Percentiles rank a stretch among this genome's conserved stretches.
These are phyloP conservation scores for Exserohilum turcica DNA, from an alignment of 2,329 filamentous ascomycete species.

Conservation along the genomic window DNA sequence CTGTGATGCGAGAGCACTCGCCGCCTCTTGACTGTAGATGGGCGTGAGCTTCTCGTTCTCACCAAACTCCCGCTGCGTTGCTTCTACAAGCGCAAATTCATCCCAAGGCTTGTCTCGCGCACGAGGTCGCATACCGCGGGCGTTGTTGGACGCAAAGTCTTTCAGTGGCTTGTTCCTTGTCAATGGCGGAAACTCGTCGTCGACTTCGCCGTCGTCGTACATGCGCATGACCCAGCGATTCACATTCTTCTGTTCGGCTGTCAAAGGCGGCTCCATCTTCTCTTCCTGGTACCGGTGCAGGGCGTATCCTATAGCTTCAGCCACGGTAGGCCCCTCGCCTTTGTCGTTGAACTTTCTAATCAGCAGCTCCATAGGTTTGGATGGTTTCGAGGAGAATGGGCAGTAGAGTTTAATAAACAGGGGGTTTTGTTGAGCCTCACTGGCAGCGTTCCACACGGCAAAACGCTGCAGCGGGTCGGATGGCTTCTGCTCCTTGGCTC, in stretches of 20 bases:
- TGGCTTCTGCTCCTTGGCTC: conserved; percentile 71
- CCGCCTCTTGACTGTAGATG: conserved; percentile 64
- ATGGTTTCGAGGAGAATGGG: conserved; percentile 69
- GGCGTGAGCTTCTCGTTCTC: conserved; percentile 73
- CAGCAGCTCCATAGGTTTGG: conserved; percentile 71
- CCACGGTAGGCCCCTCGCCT: conserved; percentile 72
- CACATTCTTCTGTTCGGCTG: conserved; percentile 71
- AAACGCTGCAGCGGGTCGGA: conserved; percentile 77
- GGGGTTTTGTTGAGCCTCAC: conserved; percentile 69
- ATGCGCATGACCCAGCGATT: conserved; percentile 84
- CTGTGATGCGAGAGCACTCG: conserved; percentile 34
- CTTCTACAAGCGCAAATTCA: conserved; percentile 79
- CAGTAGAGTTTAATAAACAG: conserved; percentile 78
- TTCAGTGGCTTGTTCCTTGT: conserved; percentile 75
- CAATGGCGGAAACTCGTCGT: conserved; percentile 82
- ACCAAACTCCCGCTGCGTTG: conserved; percentile 68
- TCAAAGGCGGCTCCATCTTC: conserved; percentile 70
- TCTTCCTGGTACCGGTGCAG: conserved; percentile 80
- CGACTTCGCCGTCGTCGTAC: conserved; percentile 82
- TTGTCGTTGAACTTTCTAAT: conserved; percentile 72
- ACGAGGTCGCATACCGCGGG: conserved; percentile 66
- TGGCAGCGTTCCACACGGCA: conserved; percentile 76
- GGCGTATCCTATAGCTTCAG: conserved; percentile 80
- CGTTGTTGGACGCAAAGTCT: conserved; percentile 79
- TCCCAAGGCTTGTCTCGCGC: conserved; percentile 79